These are phyloP conservation scores for Eucalyptus tenuipes DNA, from an alignment of 345 rosid genomes.

Conservation along the genomic window DNA sequence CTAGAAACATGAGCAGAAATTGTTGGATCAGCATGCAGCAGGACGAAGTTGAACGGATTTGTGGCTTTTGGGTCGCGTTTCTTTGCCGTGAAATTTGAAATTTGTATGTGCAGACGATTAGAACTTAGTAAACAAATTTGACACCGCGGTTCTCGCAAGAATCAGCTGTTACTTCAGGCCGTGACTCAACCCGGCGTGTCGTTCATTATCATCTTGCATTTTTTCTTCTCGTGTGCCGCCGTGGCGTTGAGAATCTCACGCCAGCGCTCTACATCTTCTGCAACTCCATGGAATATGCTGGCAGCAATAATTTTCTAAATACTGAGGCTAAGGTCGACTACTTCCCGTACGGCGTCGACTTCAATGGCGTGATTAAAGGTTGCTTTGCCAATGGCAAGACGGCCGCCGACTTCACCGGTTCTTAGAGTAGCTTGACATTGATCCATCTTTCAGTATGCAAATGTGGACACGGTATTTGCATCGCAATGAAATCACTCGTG, in stretches of 20 bases:
- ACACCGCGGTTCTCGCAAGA: background rate
- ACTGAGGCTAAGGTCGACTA: background rate
- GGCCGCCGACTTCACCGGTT: background rate
- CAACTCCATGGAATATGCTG: background rate
- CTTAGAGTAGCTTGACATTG: background rate
- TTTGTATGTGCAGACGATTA: background rate
- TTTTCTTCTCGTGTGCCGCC: background rate
- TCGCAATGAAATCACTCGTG: background rate
- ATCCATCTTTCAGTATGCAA: background rate
- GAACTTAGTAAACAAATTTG: background rate
- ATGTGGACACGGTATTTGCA: background rate
- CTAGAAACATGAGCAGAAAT: background rate
- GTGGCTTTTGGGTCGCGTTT: background rate
- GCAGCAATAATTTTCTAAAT: background rate
- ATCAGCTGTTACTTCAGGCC: background rate
- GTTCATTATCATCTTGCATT: background rate
- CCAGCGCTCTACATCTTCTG: background rate
- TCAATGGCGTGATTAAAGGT: background rate
- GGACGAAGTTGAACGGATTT: background rate
- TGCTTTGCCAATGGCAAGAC: background rate
- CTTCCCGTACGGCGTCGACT: background rate
- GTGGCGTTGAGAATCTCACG: background rate
- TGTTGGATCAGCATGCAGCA: background rate
- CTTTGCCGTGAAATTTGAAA: background rate
- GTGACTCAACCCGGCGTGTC: background rate